phyloP scores from a whole-genome alignment of 1,139 yeast species.

The Arxiozyma bovina region DNA sequence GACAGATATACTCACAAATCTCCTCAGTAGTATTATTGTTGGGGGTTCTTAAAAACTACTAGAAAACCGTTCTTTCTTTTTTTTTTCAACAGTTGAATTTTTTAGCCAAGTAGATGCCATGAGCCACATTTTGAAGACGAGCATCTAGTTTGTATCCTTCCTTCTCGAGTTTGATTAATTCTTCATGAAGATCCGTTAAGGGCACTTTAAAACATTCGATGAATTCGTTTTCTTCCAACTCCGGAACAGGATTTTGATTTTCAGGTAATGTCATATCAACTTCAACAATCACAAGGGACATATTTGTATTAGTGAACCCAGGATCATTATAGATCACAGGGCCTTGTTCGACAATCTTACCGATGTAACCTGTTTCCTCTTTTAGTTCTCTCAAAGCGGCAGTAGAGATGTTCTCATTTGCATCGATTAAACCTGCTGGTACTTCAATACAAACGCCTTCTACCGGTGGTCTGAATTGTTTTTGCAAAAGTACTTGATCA shows the following conservation, averaged over 20 bases:
- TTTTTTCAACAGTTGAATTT: slow-evolving; percentile 27
- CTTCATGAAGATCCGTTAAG: slow-evolving; percentile 46
- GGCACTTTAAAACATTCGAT: slow-evolving; percentile 76
- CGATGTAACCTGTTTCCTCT: slow-evolving; percentile 87
- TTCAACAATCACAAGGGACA: slow-evolving; percentile 69
- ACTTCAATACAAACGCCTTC: slow-evolving; percentile 81
- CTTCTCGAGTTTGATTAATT: slow-evolving; percentile 41
- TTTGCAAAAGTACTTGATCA: slow-evolving; percentile 58
- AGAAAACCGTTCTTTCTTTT: slow-evolving; percentile 7
- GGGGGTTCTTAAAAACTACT: background rate
- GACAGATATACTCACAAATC: background rate
- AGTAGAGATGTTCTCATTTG: slow-evolving; percentile 62
- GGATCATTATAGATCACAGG: slow-evolving; percentile 77
- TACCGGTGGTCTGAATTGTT: slow-evolving; percentile 89
- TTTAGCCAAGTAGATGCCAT: slow-evolving; percentile 52
- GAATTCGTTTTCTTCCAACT: slow-evolving; percentile 81
- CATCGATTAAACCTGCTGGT: slow-evolving; percentile 92
- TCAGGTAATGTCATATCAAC: slow-evolving; percentile 60
- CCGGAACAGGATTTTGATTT: slow-evolving; percentile 60
- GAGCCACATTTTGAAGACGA: slow-evolving; percentile 76
- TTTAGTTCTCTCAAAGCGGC: slow-evolving; percentile 81
- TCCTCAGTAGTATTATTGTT: too few species aligned
- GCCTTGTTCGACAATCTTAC: slow-evolving; percentile 41
- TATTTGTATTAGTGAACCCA: slow-evolving; percentile 85
- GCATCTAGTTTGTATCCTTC: slow-evolving; percentile 80